phyloP scores from a whole-genome alignment of 176 grass and related monocot species.

The Elymus sibiricus region DNA sequence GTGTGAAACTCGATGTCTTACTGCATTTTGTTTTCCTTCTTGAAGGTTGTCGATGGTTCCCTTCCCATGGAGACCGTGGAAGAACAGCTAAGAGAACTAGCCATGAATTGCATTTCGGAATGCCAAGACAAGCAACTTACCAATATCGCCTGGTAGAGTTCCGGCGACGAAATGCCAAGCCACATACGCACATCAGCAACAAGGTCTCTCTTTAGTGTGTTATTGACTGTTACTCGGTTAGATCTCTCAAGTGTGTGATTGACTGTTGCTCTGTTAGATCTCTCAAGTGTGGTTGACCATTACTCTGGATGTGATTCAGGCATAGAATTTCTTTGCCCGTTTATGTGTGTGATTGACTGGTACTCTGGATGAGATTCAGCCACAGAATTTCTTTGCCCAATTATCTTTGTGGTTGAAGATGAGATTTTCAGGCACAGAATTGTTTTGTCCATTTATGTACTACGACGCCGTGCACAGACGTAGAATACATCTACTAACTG shows the following conservation, averaged over 20 bases:
- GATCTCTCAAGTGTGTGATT: not conserved
- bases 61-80: conserved; percentile 73
- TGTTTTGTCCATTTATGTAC: no score
- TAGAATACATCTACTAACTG: no score
- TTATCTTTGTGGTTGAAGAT: no score
- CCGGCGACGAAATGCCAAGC: not conserved
- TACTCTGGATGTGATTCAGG: not conserved
- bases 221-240: not conserved
- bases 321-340: not conserved
- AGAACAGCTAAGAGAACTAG: conserved; percentile 56
- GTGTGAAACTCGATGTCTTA: not conserved
- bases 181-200: not conserved
- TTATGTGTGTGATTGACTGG: no score
- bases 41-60: conserved; percentile 65
- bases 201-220: not conserved
- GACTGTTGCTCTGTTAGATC: not conserved
- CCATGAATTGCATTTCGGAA: conserved; percentile 44
- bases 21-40: not conserved
- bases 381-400: no score
- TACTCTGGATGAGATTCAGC: no score
- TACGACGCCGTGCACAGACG: no score
- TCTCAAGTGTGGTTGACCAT: not conserved
- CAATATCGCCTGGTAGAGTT: conserved; percentile 42
- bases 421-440: no score
- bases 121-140: conserved; percentile 60